Evolutionary conservation across 2,329 filamentous ascomycete genomes (phyloP).

Genomic region (Aspergillus costaricaensis): DNA sequence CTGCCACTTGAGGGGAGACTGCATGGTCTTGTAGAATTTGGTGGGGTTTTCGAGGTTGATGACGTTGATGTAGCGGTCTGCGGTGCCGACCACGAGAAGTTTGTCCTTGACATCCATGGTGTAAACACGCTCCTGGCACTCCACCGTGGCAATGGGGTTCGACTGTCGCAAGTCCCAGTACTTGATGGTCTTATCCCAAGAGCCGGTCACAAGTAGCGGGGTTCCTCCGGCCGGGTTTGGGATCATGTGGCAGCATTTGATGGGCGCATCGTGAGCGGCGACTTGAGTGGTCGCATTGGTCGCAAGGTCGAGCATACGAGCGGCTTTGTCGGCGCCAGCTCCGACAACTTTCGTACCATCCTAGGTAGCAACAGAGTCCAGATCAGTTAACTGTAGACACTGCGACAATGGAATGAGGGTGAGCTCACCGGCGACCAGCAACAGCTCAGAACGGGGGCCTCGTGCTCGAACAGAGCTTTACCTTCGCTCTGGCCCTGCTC

Average conservation of each 20-base stretch:
- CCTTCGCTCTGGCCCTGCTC: slow-evolving; percentile 75
- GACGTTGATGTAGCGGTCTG: slow-evolving; percentile 94
- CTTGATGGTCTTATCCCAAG: slow-evolving; percentile 60
- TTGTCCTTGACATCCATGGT: slow-evolving; percentile 88
- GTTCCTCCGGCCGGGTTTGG: slow-evolving; percentile 58
- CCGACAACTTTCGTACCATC: slow-evolving; percentile 88
- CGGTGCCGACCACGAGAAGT: slow-evolving; percentile 86
- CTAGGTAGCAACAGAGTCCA: slow-evolving; percentile 50
- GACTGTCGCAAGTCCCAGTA: slow-evolving; percentile 59
- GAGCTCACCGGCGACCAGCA: slow-evolving; percentile 81
- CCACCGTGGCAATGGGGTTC: slow-evolving; percentile 48
- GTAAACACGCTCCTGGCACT: slow-evolving; percentile 64
- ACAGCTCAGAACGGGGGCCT: slow-evolving; percentile 78
- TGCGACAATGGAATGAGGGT: slow-evolving; percentile 4
- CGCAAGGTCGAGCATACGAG: slow-evolving; percentile 81
- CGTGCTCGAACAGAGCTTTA: slow-evolving; percentile 83
- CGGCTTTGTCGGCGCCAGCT: slow-evolving; percentile 85
- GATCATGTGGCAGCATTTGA: slow-evolving; percentile 77
- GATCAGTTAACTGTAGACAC: not conserved
- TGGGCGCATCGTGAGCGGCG: slow-evolving; percentile 80
- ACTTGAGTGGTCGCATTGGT: slow-evolving; percentile 64
- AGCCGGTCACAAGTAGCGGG: slow-evolving; percentile 85
- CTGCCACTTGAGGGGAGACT: slow-evolving; percentile 98
- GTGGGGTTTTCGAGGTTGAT: slow-evolving; percentile 85
- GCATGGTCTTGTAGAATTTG: slow-evolving; percentile 93